phyloP scores from a whole-genome alignment of 306 rosid species.

The Purshia tridentata region DNA sequence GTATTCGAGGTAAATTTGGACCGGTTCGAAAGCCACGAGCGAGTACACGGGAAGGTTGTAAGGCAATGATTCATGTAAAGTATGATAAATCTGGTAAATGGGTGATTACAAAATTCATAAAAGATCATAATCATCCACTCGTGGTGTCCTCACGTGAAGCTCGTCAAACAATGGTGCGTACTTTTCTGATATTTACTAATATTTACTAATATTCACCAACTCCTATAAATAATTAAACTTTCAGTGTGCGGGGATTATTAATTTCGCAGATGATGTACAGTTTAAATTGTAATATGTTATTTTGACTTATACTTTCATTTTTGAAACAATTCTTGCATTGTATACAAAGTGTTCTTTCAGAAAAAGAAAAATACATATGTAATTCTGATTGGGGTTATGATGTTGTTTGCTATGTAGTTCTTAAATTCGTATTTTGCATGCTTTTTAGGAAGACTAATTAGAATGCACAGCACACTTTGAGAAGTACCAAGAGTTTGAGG shows the following conservation, averaged over 20 bases:
- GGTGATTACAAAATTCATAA: slow-evolving; percentile 86
- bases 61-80: slow-evolving; percentile 95
- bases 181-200: slow-evolving; percentile 7
- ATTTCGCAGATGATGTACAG: neutral
- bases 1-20: slow-evolving; percentile 74
- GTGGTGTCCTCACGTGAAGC: slow-evolving; percentile 93
- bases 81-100: slow-evolving; percentile 84
- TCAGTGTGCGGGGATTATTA: neutral
- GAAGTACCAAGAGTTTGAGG: neutral
- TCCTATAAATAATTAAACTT: slow-evolving; percentile 3
- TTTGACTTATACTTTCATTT: neutral
- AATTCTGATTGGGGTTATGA: neutral
- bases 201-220: neutral
- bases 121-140: slow-evolving; percentile 88
- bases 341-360: neutral
- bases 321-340: neutral
- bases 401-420: neutral
- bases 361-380: neutral
- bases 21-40: slow-evolving; percentile 76
- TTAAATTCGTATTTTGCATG: neutral
- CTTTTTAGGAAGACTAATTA: neutral
- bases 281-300: neutral
- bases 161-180: slow-evolving; percentile 86
- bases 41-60: slow-evolving; percentile 95
- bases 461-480: neutral